Evolutionary conservation across 371 early-diverging fungal genomes (phyloP), one percentile per base, ranked within the genome.

Genomic region (Gilbertella persicaria): DNA sequence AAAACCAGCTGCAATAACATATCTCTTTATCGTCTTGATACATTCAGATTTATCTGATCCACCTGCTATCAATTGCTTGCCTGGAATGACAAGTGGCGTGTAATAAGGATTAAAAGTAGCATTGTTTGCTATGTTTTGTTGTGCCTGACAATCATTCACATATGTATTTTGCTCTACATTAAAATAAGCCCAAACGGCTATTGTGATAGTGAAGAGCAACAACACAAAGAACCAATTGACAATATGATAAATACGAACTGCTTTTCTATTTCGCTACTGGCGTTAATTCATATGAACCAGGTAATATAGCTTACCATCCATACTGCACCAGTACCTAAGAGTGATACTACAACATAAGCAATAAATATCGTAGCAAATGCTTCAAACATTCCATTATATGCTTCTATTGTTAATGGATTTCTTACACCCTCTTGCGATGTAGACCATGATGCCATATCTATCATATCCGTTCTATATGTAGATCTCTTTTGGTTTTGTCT

Each of bases 191-290:
- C 73, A 73, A 36, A 58, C 61, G 1, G 73, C 65, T 16, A 64
- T 55, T 3, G 60, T 55, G 3, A 50, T 54, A 7, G 64, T 64
- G n/a, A 74, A 55, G 3, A 67, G 28, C 20, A 66, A 30, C 2
- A 71, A 38, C 14, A 71, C 73, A 49, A 66, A 66, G 45, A 73
- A 66, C 73, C 73, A 73, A 49, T 73, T 66, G n/a, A 55, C n/a
- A 21, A 69, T 45, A 37, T 69, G 69, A 55, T 69, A 69, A 4
- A 64, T 45, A 13, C 66, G 60, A 12, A 73, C 64, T 50, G 66
- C 16, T 19, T 41, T 66, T 37, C 66, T 60, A 8, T 52, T 55
- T 67, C 65, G 65, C 69, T 69, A n/a, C n/a, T n/a, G n/a, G n/a
- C n/a, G n/a, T n/a, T n/a, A n/a, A n/a, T n/a, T n/a, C n/a, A n/a